Evolutionary conservation across 768 basidiomycete species (phyloP).

Genomic region (Cyclocybe cylindracea): DNA sequence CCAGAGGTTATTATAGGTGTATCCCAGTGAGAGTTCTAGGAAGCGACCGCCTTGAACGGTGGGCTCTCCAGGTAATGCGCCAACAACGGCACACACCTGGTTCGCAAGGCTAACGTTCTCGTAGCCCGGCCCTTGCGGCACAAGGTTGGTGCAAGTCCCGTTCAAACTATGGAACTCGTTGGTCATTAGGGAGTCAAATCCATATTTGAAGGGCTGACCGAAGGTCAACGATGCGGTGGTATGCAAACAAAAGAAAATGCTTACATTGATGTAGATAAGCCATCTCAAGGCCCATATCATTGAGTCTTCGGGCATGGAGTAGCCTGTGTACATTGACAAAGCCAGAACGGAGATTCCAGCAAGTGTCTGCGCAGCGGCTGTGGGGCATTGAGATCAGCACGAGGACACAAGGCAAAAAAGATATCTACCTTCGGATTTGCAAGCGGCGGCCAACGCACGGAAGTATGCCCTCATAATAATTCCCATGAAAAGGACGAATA

Average conservation of each 20-base stretch:
- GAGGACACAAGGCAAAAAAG: no score
- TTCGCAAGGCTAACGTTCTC: conserved; percentile 53
- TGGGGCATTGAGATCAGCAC: no score
- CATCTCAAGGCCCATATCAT: no score
- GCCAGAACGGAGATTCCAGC: no score
- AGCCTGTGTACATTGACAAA: no score
- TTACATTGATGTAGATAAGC: no score
- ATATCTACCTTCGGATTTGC: conserved; percentile 47
- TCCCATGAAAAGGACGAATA: conserved; percentile 56
- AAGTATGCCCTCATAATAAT: conserved; percentile 76
- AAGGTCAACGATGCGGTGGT: not conserved
- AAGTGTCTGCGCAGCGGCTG: no score
- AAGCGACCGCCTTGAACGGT: conserved; percentile 60
- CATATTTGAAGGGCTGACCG: conserved; percentile 3
- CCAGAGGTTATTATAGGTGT: conserved; percentile 36
- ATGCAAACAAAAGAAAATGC: no score
- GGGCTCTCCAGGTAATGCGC: conserved; percentile 57
- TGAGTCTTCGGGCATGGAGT: no score
- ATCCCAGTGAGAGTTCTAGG: conserved; percentile 47
- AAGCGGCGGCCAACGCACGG: conserved; percentile 61
- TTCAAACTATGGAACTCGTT: conserved; percentile 78
- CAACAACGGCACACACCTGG: conserved; percentile 74
- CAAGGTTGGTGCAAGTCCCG: conserved; percentile 55
- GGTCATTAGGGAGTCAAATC: conserved; percentile 68
- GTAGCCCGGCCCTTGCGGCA: conserved; percentile 62